A percentile compares a stretch with the other conserved stretches of the same genome.
These are phyloP conservation scores for Pythium dissimile DNA, from an alignment of 352 stramenopile genomes.

Conservation along the genomic window DNA sequence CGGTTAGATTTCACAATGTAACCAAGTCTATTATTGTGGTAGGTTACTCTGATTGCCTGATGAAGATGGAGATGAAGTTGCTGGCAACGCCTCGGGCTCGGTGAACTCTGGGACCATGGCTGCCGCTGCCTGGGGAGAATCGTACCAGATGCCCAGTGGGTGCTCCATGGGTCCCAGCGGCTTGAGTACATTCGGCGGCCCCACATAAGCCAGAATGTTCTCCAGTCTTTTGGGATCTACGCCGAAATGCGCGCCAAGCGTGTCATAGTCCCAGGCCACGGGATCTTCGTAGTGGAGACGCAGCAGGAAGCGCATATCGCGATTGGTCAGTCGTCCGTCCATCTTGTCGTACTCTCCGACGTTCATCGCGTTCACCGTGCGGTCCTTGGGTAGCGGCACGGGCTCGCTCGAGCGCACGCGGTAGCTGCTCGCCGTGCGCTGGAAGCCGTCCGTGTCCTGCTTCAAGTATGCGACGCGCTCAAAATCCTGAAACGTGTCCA, in stretches of 20 bases:
- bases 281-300: constrained; percentile 66
- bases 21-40: constrained; percentile 25
- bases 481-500: constrained; percentile 52
- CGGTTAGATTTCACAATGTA: constrained; percentile 18
- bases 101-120: constrained; percentile 12
- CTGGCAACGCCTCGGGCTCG: not conserved
- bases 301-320: constrained; percentile 52
- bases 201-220: constrained; percentile 35
- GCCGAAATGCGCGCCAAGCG: constrained; percentile 48
- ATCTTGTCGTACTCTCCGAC: constrained; percentile 31
- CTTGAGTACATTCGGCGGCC: constrained; percentile 56
- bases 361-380: constrained; percentile 34
- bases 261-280: constrained; percentile 36
- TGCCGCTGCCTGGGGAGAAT: constrained; percentile 14
- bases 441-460: constrained; percentile 47
- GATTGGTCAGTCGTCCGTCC: constrained; percentile 45
- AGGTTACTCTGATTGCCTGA: not conserved
- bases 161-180: constrained; percentile 45
- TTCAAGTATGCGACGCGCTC: constrained; percentile 44
- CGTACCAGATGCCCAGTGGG: constrained; percentile 58
- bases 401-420: constrained; percentile 38
- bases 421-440: constrained; percentile 63
- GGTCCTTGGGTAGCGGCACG: constrained; percentile 45
- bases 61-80: constrained; percentile 4
- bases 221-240: constrained; percentile 32